Conservation (phyloP, 768 basidiomycete species). For the Mycena kentingensis region DNA sequence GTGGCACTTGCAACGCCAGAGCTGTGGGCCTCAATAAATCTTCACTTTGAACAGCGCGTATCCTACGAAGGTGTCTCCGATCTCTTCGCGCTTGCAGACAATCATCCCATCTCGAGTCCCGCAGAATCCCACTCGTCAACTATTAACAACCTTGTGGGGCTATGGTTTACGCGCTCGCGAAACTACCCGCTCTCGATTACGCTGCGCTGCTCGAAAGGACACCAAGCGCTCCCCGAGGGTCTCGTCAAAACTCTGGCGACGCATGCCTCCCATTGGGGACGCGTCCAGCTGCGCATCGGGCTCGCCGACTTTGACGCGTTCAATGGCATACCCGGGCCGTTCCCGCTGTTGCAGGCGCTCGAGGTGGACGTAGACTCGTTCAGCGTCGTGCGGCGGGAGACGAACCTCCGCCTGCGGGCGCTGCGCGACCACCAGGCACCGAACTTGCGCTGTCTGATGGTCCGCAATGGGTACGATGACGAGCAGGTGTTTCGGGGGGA, state of each 20-base stretch:
- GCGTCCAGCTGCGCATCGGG: background rate
- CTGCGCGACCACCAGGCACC: no score
- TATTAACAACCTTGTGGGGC: background rate
- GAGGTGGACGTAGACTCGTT: no score
- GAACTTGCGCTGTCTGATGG: no score
- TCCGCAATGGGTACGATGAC: no score
- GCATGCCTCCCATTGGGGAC: background rate
- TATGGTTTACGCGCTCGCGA: constrained; percentile 3
- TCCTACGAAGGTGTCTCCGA: background rate
- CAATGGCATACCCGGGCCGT: background rate
- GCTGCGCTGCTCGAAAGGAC: background rate
- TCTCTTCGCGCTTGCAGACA: background rate
- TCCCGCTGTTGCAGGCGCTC: background rate
- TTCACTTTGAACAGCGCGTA: background rate
- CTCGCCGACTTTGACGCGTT: background rate
- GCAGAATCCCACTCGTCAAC: background rate
- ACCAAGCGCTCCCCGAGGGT: background rate
- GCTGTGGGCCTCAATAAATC: constrained; percentile 4
- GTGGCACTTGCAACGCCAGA: background rate
- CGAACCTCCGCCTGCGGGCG: no score
- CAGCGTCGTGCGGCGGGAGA: no score
- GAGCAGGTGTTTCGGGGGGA: no score
- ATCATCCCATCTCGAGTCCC: no score
- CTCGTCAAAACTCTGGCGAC: background rate
- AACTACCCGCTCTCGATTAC: constrained; percentile 1